Evolutionary conservation across 192 early-diverging fungal species (phyloP), one percentile per base, ranked within the genome.

Genomic region (Coemansia sp.): DNA sequence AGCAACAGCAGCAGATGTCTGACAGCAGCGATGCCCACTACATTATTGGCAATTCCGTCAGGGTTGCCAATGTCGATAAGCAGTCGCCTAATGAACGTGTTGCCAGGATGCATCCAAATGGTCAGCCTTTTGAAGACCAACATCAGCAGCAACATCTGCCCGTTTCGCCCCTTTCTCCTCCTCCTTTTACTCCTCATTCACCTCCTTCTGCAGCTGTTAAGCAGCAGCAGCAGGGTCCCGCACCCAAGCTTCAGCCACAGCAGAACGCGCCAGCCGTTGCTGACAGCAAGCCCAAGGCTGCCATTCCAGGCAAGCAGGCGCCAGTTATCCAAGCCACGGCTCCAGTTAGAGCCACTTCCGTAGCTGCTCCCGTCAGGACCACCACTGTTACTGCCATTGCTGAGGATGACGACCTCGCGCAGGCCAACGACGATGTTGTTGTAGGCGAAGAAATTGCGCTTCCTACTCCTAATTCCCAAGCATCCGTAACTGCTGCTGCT

Each of bases 251-350:
- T 9, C 50, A 65, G 60, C 62, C 49, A 20, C 59, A 61, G 34
- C 59, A 62, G 59, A 17, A 50, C 35, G 40, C 52, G 1, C 48
- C 19, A 20, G 59, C 29, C 5, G 11, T 32, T 29, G n/a, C 11
- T 62, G 61, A 20, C 8, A 52, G n/a, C 55, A 53, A 43, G 38
- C 45, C 29, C 45, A 66, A 59, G 25, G 46, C 35, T 23, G 42
- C 29, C 35, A 25, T 23, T 34, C 22, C 32, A 53, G 74, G 68
- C 20, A 75, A 75, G 61, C 74, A 70, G 32, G 68, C 50, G 38
- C 72, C 72, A 11, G 62, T 69, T 61, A 74, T 55, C 33, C 66
- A 60, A 54, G 67, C 38, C 15, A 25, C 49, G 2, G 22, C 49
- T 52, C 49, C 49, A 0, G 49, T 14, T 22, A 52, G 22, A 2